Evolutionary conservation across 148 eudicot genomes (phyloP), one percentile per base, ranked within the genome.

Genomic region (Camellia sinensis): DNA sequence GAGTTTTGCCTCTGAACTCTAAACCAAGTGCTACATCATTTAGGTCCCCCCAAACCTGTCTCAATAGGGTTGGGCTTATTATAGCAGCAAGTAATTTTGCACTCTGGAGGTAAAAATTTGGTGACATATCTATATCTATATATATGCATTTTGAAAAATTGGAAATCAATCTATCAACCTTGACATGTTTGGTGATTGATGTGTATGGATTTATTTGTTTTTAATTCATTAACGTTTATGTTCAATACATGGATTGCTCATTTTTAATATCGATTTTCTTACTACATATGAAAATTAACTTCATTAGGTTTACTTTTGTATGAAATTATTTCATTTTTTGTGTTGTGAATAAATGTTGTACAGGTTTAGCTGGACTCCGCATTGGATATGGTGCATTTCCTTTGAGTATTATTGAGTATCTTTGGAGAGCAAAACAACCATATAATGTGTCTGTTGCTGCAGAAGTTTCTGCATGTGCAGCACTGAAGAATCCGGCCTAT

Each of bases 401-500:
- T 18, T 84, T 86, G 81, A 92, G 99, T 80, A 92, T 93, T 63
- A 93, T 95, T 59, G 90, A 89, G 67, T 95, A 92, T 75, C 87
- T 95, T 22, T 95, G 98, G 99, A 89, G 99, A 84, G 97, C 99
- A 72, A 96, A 96, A 78, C 98, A 93, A 59, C 99, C 97, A 10
- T 95, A 93, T 88, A 93, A 93, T 84, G 99, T 95, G 44, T 95
- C 99, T 21, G 99, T 93, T 87, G 97, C 99, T 74, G 99, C 99
- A 82, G 99, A 96, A 88, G 77, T 93, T 67, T 91, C 99, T 80
- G 99, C 99, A 7, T 96, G 99, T 83, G 98, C 99, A 50, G 98
- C 99, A 73, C 87, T 96, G 82, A 80, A 83, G 86, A 93, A 92
- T 87, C 94, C 97, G 11, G 71, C 67, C 18, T 95, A 95, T 83